Percentiles rank a stretch among this genome's conserved stretches.
Evolutionary conservation across 768 basidiomycete genomes (phyloP).

Genomic region (Russula griseocarnosa): DNA sequence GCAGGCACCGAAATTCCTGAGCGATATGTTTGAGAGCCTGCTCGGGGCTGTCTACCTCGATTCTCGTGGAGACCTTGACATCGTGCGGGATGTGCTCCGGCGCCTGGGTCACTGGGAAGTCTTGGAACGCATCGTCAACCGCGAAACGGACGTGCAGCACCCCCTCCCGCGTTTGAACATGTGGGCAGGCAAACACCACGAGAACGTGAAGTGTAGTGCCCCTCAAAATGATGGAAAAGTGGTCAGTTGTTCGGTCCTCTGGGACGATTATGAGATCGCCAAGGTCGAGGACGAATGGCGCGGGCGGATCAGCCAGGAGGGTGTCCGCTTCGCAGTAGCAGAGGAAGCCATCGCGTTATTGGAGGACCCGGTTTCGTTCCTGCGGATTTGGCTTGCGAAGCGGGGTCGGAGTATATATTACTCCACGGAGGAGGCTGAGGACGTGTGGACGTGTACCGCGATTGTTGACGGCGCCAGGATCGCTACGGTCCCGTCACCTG

Average conservation of each 20-base stretch:
- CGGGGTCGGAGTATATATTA: conserved; percentile 41
- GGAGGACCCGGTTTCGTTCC: conserved; percentile 27
- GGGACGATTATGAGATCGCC: conserved; percentile 48
- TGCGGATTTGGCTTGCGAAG: conserved; percentile 57
- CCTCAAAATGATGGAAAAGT: conserved; percentile 47
- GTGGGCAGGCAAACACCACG: conserved; percentile 53
- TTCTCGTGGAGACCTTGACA: conserved; percentile 51
- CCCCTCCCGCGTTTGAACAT: conserved; percentile 62
- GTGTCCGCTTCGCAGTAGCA: conserved; percentile 62
- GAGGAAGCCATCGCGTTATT: conserved; percentile 55
- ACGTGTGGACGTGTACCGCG: conserved; percentile 44
- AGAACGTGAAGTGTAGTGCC: conserved; percentile 43
- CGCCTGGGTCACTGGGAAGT: conserved; percentile 54
- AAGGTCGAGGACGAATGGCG: conserved; percentile 46
- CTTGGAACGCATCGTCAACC: conserved; percentile 58
- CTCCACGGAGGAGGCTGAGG: conserved; percentile 42
- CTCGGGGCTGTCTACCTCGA: conserved; percentile 76
- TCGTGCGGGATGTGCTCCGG: conserved; percentile 46
- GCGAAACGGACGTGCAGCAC: conserved; percentile 66
- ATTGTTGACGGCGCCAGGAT: conserved; percentile 48
- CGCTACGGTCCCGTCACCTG: conserved; percentile 45
- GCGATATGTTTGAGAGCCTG: conserved; percentile 74
- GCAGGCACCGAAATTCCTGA: conserved; percentile 74
- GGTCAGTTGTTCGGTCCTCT: conserved; percentile 44
- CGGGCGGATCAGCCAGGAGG: conserved; percentile 57